These are phyloP conservation scores for Penicillium griseofulvum DNA, from an alignment of 2,329 filamentous ascomycete genomes.

Conservation along the genomic window DNA sequence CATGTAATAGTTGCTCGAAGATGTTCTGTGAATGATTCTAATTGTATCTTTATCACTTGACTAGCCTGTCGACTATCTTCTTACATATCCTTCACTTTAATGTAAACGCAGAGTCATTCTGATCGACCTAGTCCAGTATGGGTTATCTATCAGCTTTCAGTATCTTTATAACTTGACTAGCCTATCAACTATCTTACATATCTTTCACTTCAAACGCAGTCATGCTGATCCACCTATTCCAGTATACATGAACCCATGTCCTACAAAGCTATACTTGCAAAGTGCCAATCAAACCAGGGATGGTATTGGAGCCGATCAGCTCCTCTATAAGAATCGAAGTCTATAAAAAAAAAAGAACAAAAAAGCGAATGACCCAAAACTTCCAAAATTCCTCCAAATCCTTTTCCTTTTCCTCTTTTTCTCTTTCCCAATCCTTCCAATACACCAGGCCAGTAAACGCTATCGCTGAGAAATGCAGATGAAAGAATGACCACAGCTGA, in stretches of 20 bases:
- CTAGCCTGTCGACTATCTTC: no score
- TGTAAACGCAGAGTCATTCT: no score
- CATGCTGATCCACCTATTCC: no score
- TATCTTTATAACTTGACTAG: not conserved
- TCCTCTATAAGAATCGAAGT: constrained; percentile 6
- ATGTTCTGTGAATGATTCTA: not conserved
- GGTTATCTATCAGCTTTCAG: no score
- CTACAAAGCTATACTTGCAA: not conserved
- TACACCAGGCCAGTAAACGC: constrained; percentile 21
- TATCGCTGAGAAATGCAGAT: constrained; percentile 29
- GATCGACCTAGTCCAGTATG: no score
- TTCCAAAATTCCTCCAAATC: constrained; percentile 17
- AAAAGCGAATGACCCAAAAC: constrained; percentile 17
- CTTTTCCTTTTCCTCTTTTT: constrained; percentile 16
- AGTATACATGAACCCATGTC: not conserved
- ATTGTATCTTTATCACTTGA: not conserved
- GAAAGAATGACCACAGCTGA: constrained; percentile 17
- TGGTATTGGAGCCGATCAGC: constrained; percentile 6
- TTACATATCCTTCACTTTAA: no score
- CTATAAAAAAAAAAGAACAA: constrained; percentile 12
- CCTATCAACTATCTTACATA: no score
- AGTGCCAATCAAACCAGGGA: not conserved
- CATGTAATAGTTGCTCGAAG: not conserved
- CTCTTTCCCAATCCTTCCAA: constrained; percentile 19
- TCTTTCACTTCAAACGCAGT: no score